Conservation (phyloP, 495 filamentous ascomycete genomes). For the Pyrenula massariospora region DNA sequence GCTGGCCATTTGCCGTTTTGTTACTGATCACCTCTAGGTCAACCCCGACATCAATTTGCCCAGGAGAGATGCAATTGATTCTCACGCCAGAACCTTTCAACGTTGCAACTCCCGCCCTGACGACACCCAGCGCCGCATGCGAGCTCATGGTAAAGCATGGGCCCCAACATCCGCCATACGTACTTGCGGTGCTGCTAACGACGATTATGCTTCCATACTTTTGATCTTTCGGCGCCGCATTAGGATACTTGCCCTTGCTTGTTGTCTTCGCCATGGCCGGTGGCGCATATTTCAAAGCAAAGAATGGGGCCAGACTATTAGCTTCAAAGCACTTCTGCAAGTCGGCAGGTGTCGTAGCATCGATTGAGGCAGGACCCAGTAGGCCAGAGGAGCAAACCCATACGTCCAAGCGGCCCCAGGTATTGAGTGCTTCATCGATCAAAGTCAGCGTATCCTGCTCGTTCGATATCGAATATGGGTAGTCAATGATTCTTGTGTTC, state of each 20-base stretch:
- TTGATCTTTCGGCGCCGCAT: conserved; percentile 43
- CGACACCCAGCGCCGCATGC: conserved; percentile 48
- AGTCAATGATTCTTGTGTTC: conserved; percentile 46
- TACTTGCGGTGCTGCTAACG: conserved; percentile 39
- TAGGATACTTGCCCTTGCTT: conserved; percentile 39
- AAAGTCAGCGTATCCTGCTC: conserved; percentile 47
- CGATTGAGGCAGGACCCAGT: conserved; percentile 42
- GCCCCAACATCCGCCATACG: conserved; percentile 48
- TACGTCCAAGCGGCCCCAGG: conserved; percentile 46
- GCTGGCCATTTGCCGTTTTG: conserved; percentile 39
- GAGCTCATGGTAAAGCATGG: conserved; percentile 44
- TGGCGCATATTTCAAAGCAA: conserved; percentile 50
- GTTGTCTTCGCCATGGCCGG: conserved; percentile 49
- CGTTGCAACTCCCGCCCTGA: conserved; percentile 42
- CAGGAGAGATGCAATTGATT: conserved; percentile 47
- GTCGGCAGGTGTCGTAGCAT: conserved; percentile 38
- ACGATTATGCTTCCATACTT: conserved; percentile 50
- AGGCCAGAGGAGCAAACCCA: conserved; percentile 46
- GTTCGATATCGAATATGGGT: conserved; percentile 39
- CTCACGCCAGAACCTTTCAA: conserved; percentile 45
- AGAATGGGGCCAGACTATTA: conserved; percentile 47
- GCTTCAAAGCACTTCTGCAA: conserved; percentile 43
- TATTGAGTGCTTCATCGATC: conserved; percentile 49
- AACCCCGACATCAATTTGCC: conserved; percentile 47
- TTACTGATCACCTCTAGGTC: conserved; percentile 42